Evolutionary conservation across 108 stramenopile genomes (phyloP), one percentile per base, ranked within the genome.

Genomic region (Fragilariopsis cylindrus): DNA sequence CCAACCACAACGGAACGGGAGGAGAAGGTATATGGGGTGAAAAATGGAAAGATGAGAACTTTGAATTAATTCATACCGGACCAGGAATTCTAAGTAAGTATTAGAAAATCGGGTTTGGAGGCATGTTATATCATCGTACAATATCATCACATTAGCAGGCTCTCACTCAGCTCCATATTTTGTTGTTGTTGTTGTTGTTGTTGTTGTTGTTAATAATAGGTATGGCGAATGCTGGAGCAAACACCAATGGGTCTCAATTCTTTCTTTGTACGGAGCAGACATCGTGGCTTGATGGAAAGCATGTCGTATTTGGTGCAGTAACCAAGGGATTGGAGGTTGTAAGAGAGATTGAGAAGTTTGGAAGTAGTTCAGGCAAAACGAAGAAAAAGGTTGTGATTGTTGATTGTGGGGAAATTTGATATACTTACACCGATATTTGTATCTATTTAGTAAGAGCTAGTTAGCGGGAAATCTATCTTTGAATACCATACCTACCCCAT

Each of bases 281-380:
- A 15, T 77, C 95, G 13, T 98, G 98, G 98, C 78, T 99, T 47
- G 97, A 99, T 76, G 93, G 93, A 46, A 98, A 98, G 84, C 97
- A 98, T 70, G 71, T 75, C 48, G 97, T 97, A 4, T 98, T 98
- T 70, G 97, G 96, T 21, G 81, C 86, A 76, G 94, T 97, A 7
- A 85, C 88, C 6, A 74, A 81, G 15, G 97, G 95, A 30, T 86
- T 92, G 88, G 94, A 97, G n/a, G 84, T 97, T 9, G 93, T 97
- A 11, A 62, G 87, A 42, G 85, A 80, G 43, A 88, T 97, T 68
- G 97, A 98, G 81, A 82, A 81, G 62, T 84, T 91, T 8, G 97
- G 97, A 64, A 84, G 83, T 62, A 73, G 78, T 53, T 73, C 71
- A 45, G 96, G 97, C 16, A 73, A 82, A 56, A 96, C 97, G 50